A percentile compares a stretch with the other conserved stretches of the same genome.
Conservation (phyloP, 345 rosid genomes). For the Eucalyptus melliodora region DNA sequence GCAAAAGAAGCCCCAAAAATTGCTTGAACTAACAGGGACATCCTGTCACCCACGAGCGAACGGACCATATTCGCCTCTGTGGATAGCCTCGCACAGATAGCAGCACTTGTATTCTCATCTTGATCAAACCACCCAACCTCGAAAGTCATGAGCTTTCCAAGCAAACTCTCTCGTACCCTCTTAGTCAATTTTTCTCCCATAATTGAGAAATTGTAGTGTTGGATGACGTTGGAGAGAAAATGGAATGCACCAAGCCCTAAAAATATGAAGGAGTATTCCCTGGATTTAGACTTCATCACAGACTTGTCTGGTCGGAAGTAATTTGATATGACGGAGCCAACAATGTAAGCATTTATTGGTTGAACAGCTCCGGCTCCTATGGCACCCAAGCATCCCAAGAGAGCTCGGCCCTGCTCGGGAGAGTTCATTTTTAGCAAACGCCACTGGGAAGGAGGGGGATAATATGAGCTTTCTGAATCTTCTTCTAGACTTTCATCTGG, state of each 20-base stretch:
- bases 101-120: constrained; percentile 60
- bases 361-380: constrained; percentile 54
- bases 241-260: constrained; percentile 37
- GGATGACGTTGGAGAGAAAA: constrained; percentile 34
- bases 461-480: neutral
- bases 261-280: constrained; percentile 32
- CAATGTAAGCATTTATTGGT: constrained; percentile 58
- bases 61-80: constrained; percentile 48
- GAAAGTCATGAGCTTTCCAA: constrained; percentile 41
- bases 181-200: constrained; percentile 64
- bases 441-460: constrained; percentile 50
- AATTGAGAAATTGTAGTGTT: constrained; percentile 47
- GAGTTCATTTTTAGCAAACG: constrained; percentile 47
- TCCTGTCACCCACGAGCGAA: constrained; percentile 51
- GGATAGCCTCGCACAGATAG: constrained; percentile 49
- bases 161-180: constrained; percentile 42
- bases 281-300: constrained; percentile 27
- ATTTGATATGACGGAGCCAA: constrained; percentile 43
- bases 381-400: constrained; percentile 51
- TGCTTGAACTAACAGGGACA: constrained; percentile 51
- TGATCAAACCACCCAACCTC: constrained; percentile 61
- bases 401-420: constrained; percentile 31
- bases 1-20: constrained; percentile 42
- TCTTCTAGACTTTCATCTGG: constrained; percentile 19
- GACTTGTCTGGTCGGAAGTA: constrained; percentile 27